Conservation (phyloP, 495 filamentous ascomycete genomes). For the Monascus purpureus region DNA sequence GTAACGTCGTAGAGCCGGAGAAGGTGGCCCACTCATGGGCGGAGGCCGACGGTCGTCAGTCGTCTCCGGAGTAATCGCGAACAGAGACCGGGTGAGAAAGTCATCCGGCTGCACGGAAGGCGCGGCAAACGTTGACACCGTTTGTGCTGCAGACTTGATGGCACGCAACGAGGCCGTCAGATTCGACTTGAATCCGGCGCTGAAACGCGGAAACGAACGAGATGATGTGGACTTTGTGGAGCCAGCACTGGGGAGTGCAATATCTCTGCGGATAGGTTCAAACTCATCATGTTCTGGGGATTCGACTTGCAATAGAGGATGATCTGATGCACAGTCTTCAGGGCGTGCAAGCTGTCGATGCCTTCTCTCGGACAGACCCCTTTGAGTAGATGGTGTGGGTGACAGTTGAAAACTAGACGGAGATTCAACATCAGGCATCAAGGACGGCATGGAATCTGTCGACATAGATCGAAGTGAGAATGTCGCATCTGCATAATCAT, state of each 20-base stretch:
- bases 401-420: conserved; percentile 26
- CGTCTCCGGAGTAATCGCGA: conserved; percentile 64
- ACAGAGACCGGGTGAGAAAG: conserved; percentile 74
- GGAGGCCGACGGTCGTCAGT: conserved; percentile 81
- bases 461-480: conserved; percentile 40
- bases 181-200: conserved; percentile 73
- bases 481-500: conserved; percentile 23
- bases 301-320: conserved; percentile 37
- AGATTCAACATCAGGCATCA: conserved; percentile 40
- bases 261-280: conserved; percentile 10
- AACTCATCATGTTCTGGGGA: conserved; percentile 17
- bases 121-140: conserved; percentile 62
- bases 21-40: conserved; percentile 59
- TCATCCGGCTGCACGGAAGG: conserved; percentile 72
- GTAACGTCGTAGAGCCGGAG: conserved; percentile 79
- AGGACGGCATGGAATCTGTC: conserved; percentile 47
- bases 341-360: conserved; percentile 28
- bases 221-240: conserved; percentile 10
- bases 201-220: conserved; percentile 24
- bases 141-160: conserved; percentile 70
- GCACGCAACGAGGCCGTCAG: conserved; percentile 83
- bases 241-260: conserved; percentile 7
- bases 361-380: conserved; percentile 25
- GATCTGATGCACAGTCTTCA: conserved; percentile 40
- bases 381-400: conserved; percentile 21